Evolutionary conservation across 257 asterid genomes (phyloP).

Genomic region (Haberlea rhodopensis): DNA sequence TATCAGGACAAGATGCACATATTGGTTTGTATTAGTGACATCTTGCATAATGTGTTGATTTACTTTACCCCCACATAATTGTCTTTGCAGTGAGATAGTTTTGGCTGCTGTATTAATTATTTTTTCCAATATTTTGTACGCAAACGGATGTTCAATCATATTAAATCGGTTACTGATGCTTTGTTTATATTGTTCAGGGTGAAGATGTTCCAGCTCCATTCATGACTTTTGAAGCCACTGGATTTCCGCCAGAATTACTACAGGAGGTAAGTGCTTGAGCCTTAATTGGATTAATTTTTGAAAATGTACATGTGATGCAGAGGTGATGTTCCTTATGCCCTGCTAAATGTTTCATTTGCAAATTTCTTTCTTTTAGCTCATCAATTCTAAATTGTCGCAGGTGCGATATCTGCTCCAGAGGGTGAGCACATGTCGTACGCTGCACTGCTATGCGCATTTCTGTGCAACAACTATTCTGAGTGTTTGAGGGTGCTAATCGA

Average conservation of each 20-base stretch:
- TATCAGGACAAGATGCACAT: too few relatives aligned
- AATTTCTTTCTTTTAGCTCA: conserved; percentile 57
- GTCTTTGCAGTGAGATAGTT: neutral
- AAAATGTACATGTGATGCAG: conserved; percentile 4
- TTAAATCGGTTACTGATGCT: conserved; percentile 25
- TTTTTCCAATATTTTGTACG: neutral
- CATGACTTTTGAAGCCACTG: conserved; percentile 87
- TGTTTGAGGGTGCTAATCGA: conserved; percentile 97
- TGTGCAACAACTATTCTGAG: conserved; percentile 73
- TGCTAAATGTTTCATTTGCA: conserved; percentile 27
- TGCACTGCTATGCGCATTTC: conserved; percentile 93
- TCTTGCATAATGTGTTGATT: too few relatives aligned
- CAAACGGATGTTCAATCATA: conserved; percentile 16
- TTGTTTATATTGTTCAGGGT: conserved; percentile 52
- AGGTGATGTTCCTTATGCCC: conserved; percentile 22
- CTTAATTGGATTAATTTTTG: conserved; percentile 15
- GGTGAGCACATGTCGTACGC: conserved; percentile 99
- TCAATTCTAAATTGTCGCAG: conserved; percentile 93
- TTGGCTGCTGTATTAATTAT: conserved; percentile 7
- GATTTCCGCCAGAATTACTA: conserved; percentile 87
- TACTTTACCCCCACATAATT: neutral
- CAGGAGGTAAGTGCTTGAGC: conserved; percentile 67
- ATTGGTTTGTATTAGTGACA: too few relatives aligned
- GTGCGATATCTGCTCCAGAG: conserved; percentile 99
- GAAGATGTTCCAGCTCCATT: conserved; percentile 91